Evolutionary conservation across 2,329 filamentous ascomycete genomes (phyloP).

Genomic region (Mycosphaerelloides madeirae): DNA sequence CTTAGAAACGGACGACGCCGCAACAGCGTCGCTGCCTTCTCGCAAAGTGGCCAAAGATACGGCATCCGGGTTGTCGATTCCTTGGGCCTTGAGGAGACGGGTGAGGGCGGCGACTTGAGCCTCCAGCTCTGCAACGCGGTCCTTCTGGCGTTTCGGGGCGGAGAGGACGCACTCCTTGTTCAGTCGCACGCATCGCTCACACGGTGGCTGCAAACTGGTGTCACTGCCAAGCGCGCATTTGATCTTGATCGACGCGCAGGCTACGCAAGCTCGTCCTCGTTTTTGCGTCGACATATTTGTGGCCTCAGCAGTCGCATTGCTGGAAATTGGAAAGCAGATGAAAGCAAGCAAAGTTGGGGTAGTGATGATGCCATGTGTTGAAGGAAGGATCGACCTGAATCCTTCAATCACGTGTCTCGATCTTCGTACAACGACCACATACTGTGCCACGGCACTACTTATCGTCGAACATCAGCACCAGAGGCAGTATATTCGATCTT

Average conservation of each 20-base stretch:
- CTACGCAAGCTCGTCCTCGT: conserved; percentile 22
- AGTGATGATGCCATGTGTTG: too few species aligned
- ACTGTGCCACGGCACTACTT: too few species aligned
- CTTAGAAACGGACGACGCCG: conserved; percentile 2
- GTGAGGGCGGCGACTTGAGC: conserved; percentile 28
- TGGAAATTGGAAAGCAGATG: too few species aligned
- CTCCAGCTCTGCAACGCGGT: conserved; percentile 27
- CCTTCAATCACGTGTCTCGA: too few species aligned
- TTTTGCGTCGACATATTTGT: conserved; percentile 6
- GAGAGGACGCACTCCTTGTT: conserved; percentile 25
- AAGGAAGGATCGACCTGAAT: too few species aligned
- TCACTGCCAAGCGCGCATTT: conserved; percentile 24
- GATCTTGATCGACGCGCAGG: conserved; percentile 25
- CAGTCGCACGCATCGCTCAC: conserved; percentile 26
- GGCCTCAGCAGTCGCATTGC: not conserved
- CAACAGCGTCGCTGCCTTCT: not conserved
- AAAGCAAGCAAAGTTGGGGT: too few species aligned
- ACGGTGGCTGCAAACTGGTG: conserved; percentile 20
- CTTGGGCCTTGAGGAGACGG: conserved; percentile 23
- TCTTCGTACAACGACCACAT: too few species aligned
- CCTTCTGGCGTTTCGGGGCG: conserved; percentile 22
- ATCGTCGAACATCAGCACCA: too few species aligned
- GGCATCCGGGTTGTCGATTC: conserved; percentile 13
- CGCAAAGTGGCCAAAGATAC: not conserved
- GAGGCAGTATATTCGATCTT: too few species aligned